A percentile compares a stretch with the other conserved stretches of the same genome.
Conservation (phyloP, 768 basidiomycete genomes). For the Suillus subalutaceus region DNA sequence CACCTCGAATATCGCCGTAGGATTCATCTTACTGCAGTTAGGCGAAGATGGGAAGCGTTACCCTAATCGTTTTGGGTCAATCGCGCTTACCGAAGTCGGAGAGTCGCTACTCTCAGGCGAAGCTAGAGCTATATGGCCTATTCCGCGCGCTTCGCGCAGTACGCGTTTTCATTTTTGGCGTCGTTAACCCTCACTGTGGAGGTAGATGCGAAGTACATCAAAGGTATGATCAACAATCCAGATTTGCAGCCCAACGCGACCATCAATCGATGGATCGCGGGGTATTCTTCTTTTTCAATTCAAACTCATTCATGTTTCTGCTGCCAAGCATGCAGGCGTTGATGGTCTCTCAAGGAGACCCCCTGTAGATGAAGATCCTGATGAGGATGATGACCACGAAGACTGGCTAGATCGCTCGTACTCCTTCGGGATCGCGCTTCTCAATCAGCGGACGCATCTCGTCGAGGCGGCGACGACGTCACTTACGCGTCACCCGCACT, state of each 20-base stretch:
- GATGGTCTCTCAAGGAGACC: too few species aligned
- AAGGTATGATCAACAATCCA: too few species aligned
- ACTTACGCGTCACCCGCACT: too few species aligned
- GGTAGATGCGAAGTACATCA: too few species aligned
- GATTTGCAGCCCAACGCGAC: too few species aligned
- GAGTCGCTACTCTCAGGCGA: slow-evolving; percentile 22
- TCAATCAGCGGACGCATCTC: neutral
- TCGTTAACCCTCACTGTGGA: slow-evolving; percentile 4
- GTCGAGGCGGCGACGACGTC: too few species aligned
- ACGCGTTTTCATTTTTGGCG: slow-evolving; percentile 29
- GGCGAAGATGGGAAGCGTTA: slow-evolving; percentile 19
- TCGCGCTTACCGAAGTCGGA: slow-evolving; percentile 35
- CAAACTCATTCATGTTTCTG: too few species aligned
- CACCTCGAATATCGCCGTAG: neutral
- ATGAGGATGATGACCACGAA: neutral
- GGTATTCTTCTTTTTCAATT: too few species aligned
- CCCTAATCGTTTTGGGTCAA: slow-evolving; percentile 40
- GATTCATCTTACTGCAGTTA: slow-evolving; percentile 15
- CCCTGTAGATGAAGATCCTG: too few species aligned
- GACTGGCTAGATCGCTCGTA: neutral
- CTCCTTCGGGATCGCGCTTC: rapidly evolving
- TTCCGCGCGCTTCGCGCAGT: slow-evolving; percentile 23
- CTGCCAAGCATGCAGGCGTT: neutral
- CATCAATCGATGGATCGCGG: too few species aligned
- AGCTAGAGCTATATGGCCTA: slow-evolving; percentile 29